These are phyloP conservation scores for Tilletia walkeri DNA, from an alignment of 1,284 basidiomycete species.

Conservation along the genomic window DNA sequence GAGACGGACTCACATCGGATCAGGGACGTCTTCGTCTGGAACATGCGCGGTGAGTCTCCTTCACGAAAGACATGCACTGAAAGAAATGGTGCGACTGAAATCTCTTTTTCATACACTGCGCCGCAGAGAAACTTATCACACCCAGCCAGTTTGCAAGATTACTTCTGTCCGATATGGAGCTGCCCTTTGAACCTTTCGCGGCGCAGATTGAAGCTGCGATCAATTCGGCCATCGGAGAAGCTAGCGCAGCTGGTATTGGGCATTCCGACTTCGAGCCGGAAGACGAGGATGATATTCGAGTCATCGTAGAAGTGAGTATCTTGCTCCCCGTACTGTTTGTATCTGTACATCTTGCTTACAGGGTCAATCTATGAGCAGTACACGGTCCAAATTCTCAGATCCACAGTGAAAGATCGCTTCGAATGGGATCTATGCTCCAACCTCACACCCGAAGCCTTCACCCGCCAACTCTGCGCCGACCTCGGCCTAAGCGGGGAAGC, in stretches of 20 bases:
- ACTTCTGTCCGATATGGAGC: slow-evolving; percentile 83
- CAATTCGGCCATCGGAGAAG: slow-evolving; percentile 82
- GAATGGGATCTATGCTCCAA: slow-evolving; percentile 96
- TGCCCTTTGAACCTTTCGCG: slow-evolving; percentile 68
- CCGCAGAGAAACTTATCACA: slow-evolving; percentile 65
- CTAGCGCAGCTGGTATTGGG: slow-evolving; percentile 58
- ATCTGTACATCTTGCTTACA: background rate
- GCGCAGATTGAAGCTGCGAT: slow-evolving; percentile 82
- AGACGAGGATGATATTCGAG: slow-evolving; percentile 48
- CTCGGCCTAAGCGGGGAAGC: slow-evolving; percentile 86
- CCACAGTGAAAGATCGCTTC: slow-evolving; percentile 88
- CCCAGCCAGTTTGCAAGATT: slow-evolving; percentile 79
- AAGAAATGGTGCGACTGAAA: background rate
- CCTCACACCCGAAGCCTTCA: slow-evolving; percentile 84
- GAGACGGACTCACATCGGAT: slow-evolving; percentile 88
- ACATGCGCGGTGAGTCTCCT: slow-evolving; percentile 67
- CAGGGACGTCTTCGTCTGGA: slow-evolving; percentile 96
- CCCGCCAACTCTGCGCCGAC: slow-evolving; percentile 76
- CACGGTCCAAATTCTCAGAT: slow-evolving; percentile 91
- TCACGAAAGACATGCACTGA: background rate
- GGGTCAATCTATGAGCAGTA: slow-evolving; percentile 64
- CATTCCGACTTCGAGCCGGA: slow-evolving; percentile 22
- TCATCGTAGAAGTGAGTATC: slow-evolving; percentile 40
- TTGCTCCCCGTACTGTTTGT: background rate
- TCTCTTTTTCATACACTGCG: background rate